A percentile compares a stretch with the other conserved stretches of the same genome.
These are phyloP conservation scores for Azolla pinnata DNA, from an alignment of 75 land plant genomes.

Conservation along the genomic window DNA sequence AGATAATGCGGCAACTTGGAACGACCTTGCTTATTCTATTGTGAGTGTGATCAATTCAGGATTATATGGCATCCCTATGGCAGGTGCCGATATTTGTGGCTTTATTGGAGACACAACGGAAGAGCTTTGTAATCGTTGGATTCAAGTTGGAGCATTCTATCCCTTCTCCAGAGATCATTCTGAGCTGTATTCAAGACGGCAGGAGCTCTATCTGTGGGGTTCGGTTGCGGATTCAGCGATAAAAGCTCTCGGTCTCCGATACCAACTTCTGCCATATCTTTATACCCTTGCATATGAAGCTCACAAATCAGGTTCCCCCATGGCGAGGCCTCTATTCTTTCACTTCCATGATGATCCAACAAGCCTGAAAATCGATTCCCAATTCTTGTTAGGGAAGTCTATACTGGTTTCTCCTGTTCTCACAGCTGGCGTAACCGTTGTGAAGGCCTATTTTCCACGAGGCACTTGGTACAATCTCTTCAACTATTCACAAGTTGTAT, in stretches of 20 bases:
- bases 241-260: conserved; percentile 57
- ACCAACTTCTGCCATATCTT: conserved; percentile 55
- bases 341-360: conserved; percentile 35
- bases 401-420: conserved; percentile 70
- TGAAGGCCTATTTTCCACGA: conserved; percentile 47
- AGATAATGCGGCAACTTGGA: conserved; percentile 69
- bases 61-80: conserved; percentile 77
- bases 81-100: conserved; percentile 82
- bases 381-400: conserved; percentile 50
- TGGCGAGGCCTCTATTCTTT: conserved; percentile 75
- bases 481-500: conserved; percentile 28
- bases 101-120: conserved; percentile 49
- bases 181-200: conserved; percentile 13
- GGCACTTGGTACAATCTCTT: conserved; percentile 66
- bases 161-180: conserved; percentile 59
- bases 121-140: conserved; percentile 78
- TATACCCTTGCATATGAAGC: conserved; percentile 64
- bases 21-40: conserved; percentile 61
- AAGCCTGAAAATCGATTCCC: conserved; percentile 41
- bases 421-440: conserved; percentile 22
- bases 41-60: conserved; percentile 71
- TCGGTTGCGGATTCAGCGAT: conserved; percentile 58
- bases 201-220: conserved; percentile 51
- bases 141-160: conserved; percentile 72
- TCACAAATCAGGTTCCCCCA: conserved; percentile 52